Evolutionary conservation across 257 asterid species (phyloP), one percentile per base, ranked within the genome.

Genomic region (Nicotiana noctiflora): DNA sequence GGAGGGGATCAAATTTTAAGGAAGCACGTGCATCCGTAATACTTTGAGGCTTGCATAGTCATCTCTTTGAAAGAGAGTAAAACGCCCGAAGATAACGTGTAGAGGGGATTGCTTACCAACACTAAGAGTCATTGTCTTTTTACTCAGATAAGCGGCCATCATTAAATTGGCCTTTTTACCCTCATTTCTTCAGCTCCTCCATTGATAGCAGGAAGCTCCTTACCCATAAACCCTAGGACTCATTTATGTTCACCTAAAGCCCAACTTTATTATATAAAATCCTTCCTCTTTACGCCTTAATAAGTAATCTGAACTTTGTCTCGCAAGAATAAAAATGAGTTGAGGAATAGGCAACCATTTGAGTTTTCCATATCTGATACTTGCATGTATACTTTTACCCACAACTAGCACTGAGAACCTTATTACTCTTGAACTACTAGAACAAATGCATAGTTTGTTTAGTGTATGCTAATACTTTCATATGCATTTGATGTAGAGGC

Each of bases 401-500:
- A 31, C 17, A 65, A 65, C 51, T 31, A 17, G 23, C 49, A 29
- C 23, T 65, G 46, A 65, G 25, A 29, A 65, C 49, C 5, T 0
- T 65, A 31, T 65, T 65, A 3, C 75, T 65, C 74, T 64, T 31
- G 75, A 65, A 40, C 49, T 21, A 65, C 75, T 31, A 65, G 75
- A 65, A 31, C 25, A 65, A 17, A 65, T 65, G 75, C 51, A 65
- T 65, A 65, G 75, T 65, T 32, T 65, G 51, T 64, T 27, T 63
- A 7, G 77, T 44, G 23, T 11, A 44, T 46, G 13, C 18, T 44
- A 44, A 8, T 64, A 65, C 68, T 40, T 79, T 44, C 55, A 5
- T 15, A 34, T 64, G 64, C 25, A 25, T 79, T 64, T 67, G 75
- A 53, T 79, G 40, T 86, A 95, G 99, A 95, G 90, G 97, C 94